Evolutionary conservation across 2,329 filamentous ascomycete species (phyloP), one percentile per base, ranked within the genome.

Genomic region (Botrytis sinoallii): DNA sequence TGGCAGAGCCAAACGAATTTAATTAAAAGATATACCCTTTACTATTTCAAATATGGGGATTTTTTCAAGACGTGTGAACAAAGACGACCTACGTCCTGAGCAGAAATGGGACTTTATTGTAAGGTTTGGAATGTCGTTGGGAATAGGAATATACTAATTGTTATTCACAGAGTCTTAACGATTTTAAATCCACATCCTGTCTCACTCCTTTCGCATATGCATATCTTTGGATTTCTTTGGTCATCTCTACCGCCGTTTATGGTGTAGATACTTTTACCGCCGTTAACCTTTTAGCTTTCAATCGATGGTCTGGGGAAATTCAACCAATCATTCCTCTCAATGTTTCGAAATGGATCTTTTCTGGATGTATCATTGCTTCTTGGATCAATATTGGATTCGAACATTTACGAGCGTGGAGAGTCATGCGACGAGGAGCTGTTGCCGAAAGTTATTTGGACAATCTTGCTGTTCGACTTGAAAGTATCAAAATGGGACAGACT

Each of bases 91-190:
- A 76, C 87, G 89, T 76, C 90, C 93, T 75, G 95, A 98, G 83
- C 93, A 96, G 84, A 92, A 94, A 86, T 98, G 95, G 95, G 93
- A 95, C 80, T 97, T 95, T 82, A 95, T 98, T 81, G 92, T 94
- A 84, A 81, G 91, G 84, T 35, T 67, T 66, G 42, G 75, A 38
- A 48, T 29, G 16, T 25, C 44, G n/a, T 35, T 29, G 42, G 32
- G n/a, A 14, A 38, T 29, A 25, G 64, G 73, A 40, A 61, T 35
- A 75, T 48, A 66, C 61, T 61, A 76, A 72, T 74, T 22, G 29
- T 72, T 61, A 32, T 38, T 32, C 75, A 70, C 77, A 88, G 86
- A 88, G 86, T 80, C 83, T 88, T 29, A 82, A 85, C 88, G 95
- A 98, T 83, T 98, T 98, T 87, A 94, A 92, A 81, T 91, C 93